Base-by-base conservation (phyloP, 2,329 filamentous ascomycete genomes). In the Alternaria sp. region DNA sequence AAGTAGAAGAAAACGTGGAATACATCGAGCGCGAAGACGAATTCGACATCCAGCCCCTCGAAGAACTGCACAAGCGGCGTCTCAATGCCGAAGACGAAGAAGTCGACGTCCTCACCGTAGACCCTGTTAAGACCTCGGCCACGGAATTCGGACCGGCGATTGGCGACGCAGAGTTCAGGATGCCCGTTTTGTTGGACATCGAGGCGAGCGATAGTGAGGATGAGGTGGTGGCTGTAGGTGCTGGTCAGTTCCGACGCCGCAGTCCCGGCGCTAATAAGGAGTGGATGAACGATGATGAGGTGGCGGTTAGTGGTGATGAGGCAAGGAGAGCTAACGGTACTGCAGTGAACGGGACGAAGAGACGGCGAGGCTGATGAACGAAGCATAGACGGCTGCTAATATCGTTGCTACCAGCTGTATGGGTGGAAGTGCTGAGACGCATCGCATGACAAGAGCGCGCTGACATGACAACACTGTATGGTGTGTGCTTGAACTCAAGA, bases 1-100 rank as follows among this genome's bases (percentile, higher is more conserved):
- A 99, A 80, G 93, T 99, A 13, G 96, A 99, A 81, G 96, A 99
- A 81, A 99, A 99, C 72, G 93, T 97, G 21, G 93, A 98, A 78
- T 99, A 99, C 77, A 88, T 96, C 45, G 96, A 99, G 80, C 88
- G 89, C 59, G 96, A 99, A 81, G 96, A 99, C 77, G 96, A 99
- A 77, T 99, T 99, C 73, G 96, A 99, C 79, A 96, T 98, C 60
- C 96, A 98, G 77, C 93, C 93, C 0, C 91, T 95, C 61, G 95
- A 97, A 77, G 95, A 98, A 79, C 90, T 98, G 59, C 93, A 96
- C 77, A 95, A 97, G 79, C 89, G 95, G 28, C 88, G 94, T 46
- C 85, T 98, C 3, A 94, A 98, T 77, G 87, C 91, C 12, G 96
- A 99, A 81, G 96, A 98, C 72, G 96, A 98, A 78, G 90, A 93